Base-by-base conservation (phyloP, 1,139 yeast species). In the Ogataea hybrid region DNA sequence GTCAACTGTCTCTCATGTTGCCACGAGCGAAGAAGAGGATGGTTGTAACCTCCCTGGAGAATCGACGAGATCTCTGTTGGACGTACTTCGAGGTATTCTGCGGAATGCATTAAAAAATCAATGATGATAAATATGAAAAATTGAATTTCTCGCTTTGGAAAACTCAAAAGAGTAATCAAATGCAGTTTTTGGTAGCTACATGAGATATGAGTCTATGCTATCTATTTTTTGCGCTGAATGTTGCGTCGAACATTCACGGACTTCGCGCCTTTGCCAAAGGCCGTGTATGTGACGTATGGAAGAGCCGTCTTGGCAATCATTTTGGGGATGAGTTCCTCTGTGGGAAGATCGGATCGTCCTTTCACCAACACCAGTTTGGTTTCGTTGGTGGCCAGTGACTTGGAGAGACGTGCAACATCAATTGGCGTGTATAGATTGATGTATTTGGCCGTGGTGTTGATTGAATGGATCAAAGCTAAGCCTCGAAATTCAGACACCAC, bases 1-100 rank as follows among this genome's bases (percentile, higher is more conserved):
- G 84, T 74, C 46, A 92, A 73, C 61, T 82, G 94, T 55, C 90
- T 77, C 57, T 83, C 89, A 52, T 75, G 77, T 64, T 92, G 98
- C 98, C 98, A 92, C 63, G 78, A 83, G 54, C 98, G 77, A 16
- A 89, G 62, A 44, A 92, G 71, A 1, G 96, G 95, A 58, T 90
- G 96, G 65, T 85, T 84, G 68, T 90, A 92, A 3, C 98, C 97
- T 46, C 97, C 96, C 50, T 92, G 92, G 39, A 92, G 73, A 35
- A 92, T 70, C 6, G 95, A 84, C n/a, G 89, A 74, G 49, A 86
- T 77, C 32, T 73, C 70, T 1, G 92, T 77, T 23, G 78, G 79
- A 20, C 73, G 68, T 1, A 70, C 65, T 16, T 77, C 76, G 43
- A 84, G 68, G 58, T 73, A 85, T 58, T 81, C 81, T n/a, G 95